phyloP scores from a whole-genome alignment of 139 green algal genomes.

The Auxenochlorella pyrenoidosa region DNA sequence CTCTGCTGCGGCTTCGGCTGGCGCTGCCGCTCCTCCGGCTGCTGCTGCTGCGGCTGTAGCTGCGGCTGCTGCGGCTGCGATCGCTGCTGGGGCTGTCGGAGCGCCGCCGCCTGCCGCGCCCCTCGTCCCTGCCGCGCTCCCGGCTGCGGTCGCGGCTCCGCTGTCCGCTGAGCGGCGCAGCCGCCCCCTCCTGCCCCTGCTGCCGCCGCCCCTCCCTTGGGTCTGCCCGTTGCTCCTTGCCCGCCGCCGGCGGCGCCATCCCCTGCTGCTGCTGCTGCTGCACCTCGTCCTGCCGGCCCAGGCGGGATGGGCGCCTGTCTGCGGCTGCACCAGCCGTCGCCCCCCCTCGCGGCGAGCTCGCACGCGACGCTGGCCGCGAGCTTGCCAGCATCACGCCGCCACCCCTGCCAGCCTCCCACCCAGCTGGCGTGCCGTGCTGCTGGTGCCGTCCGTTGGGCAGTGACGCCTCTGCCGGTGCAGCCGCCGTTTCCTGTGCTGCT shows the following conservation, averaged over 20 bases:
- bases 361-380: not conserved
- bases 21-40: not conserved
- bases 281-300: not conserved
- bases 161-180: not conserved
- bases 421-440: not conserved
- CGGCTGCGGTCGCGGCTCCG: slow-evolving; percentile 3
- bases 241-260: not conserved
- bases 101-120: not conserved
- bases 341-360: not conserved
- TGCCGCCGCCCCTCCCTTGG: not conserved
- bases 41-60: not conserved
- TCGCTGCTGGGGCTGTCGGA: not conserved
- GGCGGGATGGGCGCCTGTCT: not conserved
- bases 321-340: not conserved
- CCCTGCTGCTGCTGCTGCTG: not conserved
- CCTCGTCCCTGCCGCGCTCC: not conserved
- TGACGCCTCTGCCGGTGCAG: not conserved
- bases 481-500: not conserved
- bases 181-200: not conserved
- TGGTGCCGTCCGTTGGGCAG: not conserved
- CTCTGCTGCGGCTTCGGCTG: not conserved
- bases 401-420: not conserved
- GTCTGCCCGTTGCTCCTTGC: not conserved
- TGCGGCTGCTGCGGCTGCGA: not conserved
- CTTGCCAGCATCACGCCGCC: not conserved